Conservation (phyloP, 2,329 filamentous ascomycete genomes). For the Aspergillus alliaceus region DNA sequence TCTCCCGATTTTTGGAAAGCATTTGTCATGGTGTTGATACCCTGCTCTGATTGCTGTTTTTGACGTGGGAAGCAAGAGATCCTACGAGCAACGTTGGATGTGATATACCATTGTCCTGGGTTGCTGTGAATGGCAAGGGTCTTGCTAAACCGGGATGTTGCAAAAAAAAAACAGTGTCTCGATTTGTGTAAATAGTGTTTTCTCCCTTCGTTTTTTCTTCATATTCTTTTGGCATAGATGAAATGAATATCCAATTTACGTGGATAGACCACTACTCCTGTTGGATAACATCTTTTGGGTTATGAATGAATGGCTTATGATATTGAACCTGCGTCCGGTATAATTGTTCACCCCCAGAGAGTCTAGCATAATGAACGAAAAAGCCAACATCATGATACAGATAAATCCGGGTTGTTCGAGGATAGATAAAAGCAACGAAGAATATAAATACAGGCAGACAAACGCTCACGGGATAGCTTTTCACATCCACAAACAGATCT, state of each 20-base stretch:
- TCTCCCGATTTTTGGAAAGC: slow-evolving; percentile 27
- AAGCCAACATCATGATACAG: background rate
- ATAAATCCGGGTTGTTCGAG: background rate
- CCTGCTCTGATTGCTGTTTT: slow-evolving; percentile 36
- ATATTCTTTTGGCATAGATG: slow-evolving; percentile 32
- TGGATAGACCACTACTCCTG: slow-evolving; percentile 9
- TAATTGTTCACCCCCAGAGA: background rate
- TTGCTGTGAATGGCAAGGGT: slow-evolving; percentile 3
- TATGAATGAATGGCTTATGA: background rate
- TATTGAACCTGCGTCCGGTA: background rate
- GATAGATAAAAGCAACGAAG: background rate
- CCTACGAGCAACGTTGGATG: slow-evolving; percentile 8
- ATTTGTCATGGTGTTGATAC: slow-evolving; percentile 47
- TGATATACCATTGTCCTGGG: slow-evolving; percentile 9
- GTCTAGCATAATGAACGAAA: background rate
- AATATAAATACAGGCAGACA: background rate
- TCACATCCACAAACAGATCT: slow-evolving; percentile 88
- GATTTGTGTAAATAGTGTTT: slow-evolving; percentile 22
- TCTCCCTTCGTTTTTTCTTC: slow-evolving; percentile 28
- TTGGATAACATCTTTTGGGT: background rate
- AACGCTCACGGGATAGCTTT: background rate
- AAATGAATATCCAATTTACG: slow-evolving; percentile 21
- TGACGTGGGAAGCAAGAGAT: slow-evolving; percentile 13
- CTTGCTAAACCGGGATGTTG: slow-evolving; percentile 1
- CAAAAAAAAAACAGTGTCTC: slow-evolving; percentile 5